Evolutionary conservation across 192 early-diverging fungal genomes (phyloP).

Genomic region (Dissophora globulifera): DNA sequence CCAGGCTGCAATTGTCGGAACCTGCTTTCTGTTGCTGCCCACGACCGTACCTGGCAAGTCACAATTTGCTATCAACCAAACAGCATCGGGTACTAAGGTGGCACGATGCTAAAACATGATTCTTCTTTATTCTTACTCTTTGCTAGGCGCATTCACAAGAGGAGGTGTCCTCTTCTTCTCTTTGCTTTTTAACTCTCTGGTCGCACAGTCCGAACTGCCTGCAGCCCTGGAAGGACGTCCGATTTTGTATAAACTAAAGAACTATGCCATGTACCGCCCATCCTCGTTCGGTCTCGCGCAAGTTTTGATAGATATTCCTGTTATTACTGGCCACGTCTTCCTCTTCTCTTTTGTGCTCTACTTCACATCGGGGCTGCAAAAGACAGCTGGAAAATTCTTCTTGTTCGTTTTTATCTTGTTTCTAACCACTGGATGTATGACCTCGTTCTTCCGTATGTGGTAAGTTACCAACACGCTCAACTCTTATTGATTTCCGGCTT

Average conservation of each 20-base stretch:
- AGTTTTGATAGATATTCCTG: slow-evolving; percentile 62
- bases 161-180: slow-evolving; percentile 82
- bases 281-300: slow-evolving; percentile 68
- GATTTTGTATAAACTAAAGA: slow-evolving; percentile 82
- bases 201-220: slow-evolving; percentile 75
- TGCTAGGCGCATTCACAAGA: slow-evolving; percentile 79
- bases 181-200: slow-evolving; percentile 61
- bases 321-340: slow-evolving; percentile 59
- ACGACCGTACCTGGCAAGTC: no score
- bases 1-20: slow-evolving; percentile 79
- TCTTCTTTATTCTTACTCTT: no score
- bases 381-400: slow-evolving; percentile 65
- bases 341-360: slow-evolving; percentile 68
- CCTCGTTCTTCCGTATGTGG: slow-evolving; percentile 70
- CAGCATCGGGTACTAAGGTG: no score
- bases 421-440: slow-evolving; percentile 65
- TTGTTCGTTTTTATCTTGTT: slow-evolving; percentile 66
- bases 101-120: no score
- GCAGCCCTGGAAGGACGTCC: slow-evolving; percentile 76
- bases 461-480: no score
- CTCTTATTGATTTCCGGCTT: no score
- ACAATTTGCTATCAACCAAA: no score
- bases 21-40: slow-evolving; percentile 72
- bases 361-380: slow-evolving; percentile 69
- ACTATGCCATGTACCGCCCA: slow-evolving; percentile 75